Conservation (phyloP, 1,284 basidiomycete species). For the Puccinia hordei region DNA sequence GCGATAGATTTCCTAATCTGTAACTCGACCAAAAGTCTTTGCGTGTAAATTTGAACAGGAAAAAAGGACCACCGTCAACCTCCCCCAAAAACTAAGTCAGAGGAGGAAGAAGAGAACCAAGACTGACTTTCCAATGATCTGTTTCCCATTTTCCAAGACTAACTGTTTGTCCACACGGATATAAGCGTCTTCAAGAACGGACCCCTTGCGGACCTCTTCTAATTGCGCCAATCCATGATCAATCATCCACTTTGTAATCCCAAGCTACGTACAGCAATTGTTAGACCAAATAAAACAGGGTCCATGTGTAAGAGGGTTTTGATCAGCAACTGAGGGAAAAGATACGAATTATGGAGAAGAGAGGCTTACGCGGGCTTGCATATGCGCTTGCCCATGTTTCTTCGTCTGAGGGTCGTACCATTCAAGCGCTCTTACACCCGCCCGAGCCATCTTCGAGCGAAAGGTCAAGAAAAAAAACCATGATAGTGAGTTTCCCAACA, state of each 20-base stretch:
- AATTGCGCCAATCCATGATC: slow-evolving; percentile 70
- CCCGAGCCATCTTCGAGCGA: slow-evolving; percentile 23
- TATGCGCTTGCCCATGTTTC: slow-evolving; percentile 88
- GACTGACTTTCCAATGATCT: slow-evolving; percentile 66
- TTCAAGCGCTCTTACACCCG: slow-evolving; percentile 67
- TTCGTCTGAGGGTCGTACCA: slow-evolving; percentile 75
- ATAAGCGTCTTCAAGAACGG: slow-evolving; percentile 69
- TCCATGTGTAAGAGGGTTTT: too few species aligned
- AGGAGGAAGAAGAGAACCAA: neutral
- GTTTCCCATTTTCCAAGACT: slow-evolving; percentile 68
- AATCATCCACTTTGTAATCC: slow-evolving; percentile 76
- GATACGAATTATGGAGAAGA: slow-evolving; percentile 8
- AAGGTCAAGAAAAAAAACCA: neutral
- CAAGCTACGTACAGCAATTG: too few species aligned
- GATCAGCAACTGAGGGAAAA: too few species aligned
- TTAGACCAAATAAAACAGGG: too few species aligned
- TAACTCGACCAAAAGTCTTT: slow-evolving; percentile 68
- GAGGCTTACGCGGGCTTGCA: slow-evolving; percentile 69
- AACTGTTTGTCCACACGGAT: slow-evolving; percentile 71
- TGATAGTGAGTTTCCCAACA: too few species aligned
- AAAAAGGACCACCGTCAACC: too few species aligned
- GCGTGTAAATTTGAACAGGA: neutral
- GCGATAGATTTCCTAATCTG: slow-evolving; percentile 81
- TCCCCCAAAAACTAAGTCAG: neutral
- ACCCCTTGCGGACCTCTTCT: slow-evolving; percentile 66